These are phyloP conservation scores for Penicillium sp. DNA, from an alignment of 2,329 filamentous ascomycete genomes.

Conservation along the genomic window DNA sequence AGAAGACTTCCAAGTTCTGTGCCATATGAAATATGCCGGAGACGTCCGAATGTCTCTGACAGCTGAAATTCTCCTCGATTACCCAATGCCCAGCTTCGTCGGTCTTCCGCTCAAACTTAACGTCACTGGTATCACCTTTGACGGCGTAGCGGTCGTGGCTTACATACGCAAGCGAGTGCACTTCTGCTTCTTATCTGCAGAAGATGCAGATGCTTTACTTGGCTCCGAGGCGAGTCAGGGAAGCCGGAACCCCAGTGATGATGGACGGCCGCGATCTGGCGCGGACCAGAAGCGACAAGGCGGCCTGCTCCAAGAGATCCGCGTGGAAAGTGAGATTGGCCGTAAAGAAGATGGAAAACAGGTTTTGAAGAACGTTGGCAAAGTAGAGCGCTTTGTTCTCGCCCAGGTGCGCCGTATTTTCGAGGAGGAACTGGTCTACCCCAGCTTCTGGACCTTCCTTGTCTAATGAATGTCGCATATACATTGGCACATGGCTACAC, in stretches of 20 bases:
- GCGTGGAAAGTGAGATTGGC: conserved; percentile 96
- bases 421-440: conserved; percentile 97
- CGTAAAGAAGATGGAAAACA: conserved; percentile 88
- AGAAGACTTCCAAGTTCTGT: conserved; percentile 89
- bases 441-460: conserved; percentile 97
- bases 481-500: background rate
- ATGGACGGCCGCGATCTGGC: conserved; percentile 33
- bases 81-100: conserved; percentile 97
- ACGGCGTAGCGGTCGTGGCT: conserved; percentile 88
- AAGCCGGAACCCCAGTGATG: conserved; percentile 22
- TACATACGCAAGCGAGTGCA: conserved; percentile 86
- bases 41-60: conserved; percentile 86
- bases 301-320: conserved; percentile 84
- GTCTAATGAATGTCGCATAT: conserved; percentile 52
- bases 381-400: conserved; percentile 95
- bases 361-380: conserved; percentile 95
- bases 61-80: conserved; percentile 92
- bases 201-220: conserved; percentile 78
- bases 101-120: conserved; percentile 91
- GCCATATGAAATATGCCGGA: conserved; percentile 84
- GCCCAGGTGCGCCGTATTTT: conserved; percentile 97
- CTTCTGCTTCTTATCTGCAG: conserved; percentile 90
- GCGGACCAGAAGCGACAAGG: conserved; percentile 55
- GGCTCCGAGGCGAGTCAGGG: conserved; percentile 46
- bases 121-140: conserved; percentile 91